A percentile compares a stretch with the other conserved stretches of the same genome.
Evolutionary conservation across 495 filamentous ascomycete species (phyloP).

Genomic region (Glonium stellatum): DNA sequence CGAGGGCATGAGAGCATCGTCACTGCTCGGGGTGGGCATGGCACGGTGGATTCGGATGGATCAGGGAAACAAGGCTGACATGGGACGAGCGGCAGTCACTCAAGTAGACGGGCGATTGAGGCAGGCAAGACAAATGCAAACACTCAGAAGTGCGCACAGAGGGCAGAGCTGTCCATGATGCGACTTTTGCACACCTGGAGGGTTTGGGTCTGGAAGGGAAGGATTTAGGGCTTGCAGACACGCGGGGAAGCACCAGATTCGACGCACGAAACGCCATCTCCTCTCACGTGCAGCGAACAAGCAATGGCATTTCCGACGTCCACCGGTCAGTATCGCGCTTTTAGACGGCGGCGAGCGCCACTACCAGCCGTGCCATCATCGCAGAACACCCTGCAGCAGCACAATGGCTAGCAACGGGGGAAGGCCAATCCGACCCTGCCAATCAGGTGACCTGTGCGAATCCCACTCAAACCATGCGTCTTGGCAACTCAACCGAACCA

Average conservation of each 20-base stretch:
- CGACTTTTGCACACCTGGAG: not conserved
- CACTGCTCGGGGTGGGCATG: constrained; percentile 57
- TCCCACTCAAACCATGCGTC: not conserved
- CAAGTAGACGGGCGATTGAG: not conserved
- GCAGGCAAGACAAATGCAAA: not conserved
- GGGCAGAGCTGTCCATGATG: not conserved
- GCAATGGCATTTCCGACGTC: not conserved
- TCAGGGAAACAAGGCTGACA: constrained; percentile 20
- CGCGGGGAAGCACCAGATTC: constrained; percentile 1
- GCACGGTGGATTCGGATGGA: constrained; percentile 29
- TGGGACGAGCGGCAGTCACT: constrained; percentile 12
- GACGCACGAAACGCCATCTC: not conserved
- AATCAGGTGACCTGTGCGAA: not conserved
- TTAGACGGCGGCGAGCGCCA: not conserved
- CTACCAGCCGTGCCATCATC: not conserved
- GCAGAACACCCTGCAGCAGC: not conserved
- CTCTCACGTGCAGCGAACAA: not conserved
- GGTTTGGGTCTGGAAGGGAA: not conserved
- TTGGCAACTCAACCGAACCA: not conserved
- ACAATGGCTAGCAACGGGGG: not conserved
- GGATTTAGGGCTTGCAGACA: not conserved
- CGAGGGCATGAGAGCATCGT: constrained; percentile 39
- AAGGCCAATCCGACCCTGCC: not conserved
- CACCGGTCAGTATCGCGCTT: not conserved
- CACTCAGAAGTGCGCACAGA: constrained; percentile 1